Conservation (phyloP, 108 stramenopile genomes). For the Ochromonas danica region DNA sequence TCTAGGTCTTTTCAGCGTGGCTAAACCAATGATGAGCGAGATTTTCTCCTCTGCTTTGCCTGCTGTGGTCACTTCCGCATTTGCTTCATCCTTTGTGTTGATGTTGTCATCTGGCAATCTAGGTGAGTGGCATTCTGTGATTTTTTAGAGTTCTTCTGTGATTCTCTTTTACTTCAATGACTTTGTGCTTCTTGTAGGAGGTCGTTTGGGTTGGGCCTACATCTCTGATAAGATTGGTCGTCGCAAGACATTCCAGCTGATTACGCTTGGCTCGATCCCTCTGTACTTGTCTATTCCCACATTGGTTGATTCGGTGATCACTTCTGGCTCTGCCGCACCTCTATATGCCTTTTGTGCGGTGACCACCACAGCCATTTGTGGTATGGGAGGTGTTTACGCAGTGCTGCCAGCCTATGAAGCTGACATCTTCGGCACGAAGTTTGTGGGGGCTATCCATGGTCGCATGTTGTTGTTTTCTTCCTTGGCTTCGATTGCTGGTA, state of each 20-base stretch:
- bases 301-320: conserved; percentile 41
- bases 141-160: too few relatives aligned
- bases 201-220: conserved; percentile 74
- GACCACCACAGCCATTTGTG: conserved; percentile 65
- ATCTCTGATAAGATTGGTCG: conserved; percentile 68
- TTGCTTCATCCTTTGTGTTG: conserved; percentile 50
- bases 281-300: conserved; percentile 50
- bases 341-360: conserved; percentile 65
- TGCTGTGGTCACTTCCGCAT: conserved; percentile 58
- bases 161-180: too few relatives aligned
- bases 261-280: conserved; percentile 65
- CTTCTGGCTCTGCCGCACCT: conserved; percentile 54
- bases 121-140: too few relatives aligned
- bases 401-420: conserved; percentile 77
- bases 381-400: conserved; percentile 71
- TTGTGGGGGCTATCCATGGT: conserved; percentile 74
- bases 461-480: conserved; percentile 67
- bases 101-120: conserved; percentile 70
- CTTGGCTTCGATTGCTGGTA: conserved; percentile 52
- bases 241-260: conserved; percentile 61
- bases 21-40: conserved; percentile 78
- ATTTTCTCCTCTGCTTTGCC: conserved; percentile 70
- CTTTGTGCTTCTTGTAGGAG: conserved; percentile 30
- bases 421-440: conserved; percentile 72
- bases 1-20: conserved; percentile 67